phyloP scores from a whole-genome alignment of 257 asterid species.

The Fraxinus americana region DNA sequence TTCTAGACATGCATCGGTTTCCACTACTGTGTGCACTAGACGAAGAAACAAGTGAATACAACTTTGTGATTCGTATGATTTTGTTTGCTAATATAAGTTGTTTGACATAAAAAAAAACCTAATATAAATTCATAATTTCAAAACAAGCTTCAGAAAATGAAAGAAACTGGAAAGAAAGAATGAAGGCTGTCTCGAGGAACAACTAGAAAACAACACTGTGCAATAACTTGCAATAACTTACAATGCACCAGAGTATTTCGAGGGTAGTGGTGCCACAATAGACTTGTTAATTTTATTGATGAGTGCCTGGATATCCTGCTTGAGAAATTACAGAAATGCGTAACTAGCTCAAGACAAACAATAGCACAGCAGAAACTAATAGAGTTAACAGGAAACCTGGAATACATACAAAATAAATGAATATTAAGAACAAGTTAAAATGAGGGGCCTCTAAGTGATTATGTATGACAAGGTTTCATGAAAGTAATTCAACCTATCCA shows the following conservation, averaged over 20 bases:
- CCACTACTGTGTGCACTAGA: slow-evolving; percentile 6
- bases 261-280: slow-evolving; percentile 78
- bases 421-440: slow-evolving; percentile 15
- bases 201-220: slow-evolving; percentile 12
- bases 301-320: slow-evolving; percentile 92
- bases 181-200: slow-evolving; percentile 5
- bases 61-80: not conserved
- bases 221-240: slow-evolving; percentile 51
- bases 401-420: not conserved
- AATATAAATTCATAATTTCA: not conserved
- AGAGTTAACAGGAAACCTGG: slow-evolving; percentile 9
- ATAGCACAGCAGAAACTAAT: slow-evolving; percentile 22
- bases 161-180: slow-evolving; percentile 4
- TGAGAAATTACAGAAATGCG: slow-evolving; percentile 29
- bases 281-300: slow-evolving; percentile 90
- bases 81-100: not conserved
- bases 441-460: slow-evolving; percentile 12
- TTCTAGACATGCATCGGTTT: slow-evolving; percentile 9
- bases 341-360: slow-evolving; percentile 18
- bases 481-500: slow-evolving; percentile 3
- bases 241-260: slow-evolving; percentile 83
- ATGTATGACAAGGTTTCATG: slow-evolving; percentile 11
- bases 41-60: not conserved
- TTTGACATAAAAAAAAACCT: not conserved
- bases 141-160: slow-evolving; percentile 1